Percentiles rank a stretch among this genome's conserved stretches.
Conservation (phyloP, 1,284 basidiomycete species). For the Sanghuangporus baumii region DNA sequence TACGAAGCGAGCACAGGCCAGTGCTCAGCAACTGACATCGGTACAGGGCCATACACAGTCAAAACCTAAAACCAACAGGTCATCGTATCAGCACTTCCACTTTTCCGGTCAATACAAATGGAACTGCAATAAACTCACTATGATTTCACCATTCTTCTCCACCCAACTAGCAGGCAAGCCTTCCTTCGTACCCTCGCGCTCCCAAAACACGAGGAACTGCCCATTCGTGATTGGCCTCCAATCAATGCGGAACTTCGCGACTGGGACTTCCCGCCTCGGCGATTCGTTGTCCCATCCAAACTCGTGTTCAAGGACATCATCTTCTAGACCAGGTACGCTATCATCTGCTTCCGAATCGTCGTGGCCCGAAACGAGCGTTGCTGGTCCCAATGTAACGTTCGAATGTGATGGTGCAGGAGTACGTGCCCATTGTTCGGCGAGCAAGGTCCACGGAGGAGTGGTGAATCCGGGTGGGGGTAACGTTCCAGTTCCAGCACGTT, state of each 20-base stretch:
- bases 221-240: conserved; percentile 86
- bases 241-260: conserved; percentile 67
- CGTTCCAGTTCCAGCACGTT: conserved; percentile 65
- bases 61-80: conserved; percentile 46
- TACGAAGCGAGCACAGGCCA: conserved; percentile 90
- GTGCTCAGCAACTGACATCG: conserved; percentile 66
- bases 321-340: conserved; percentile 26
- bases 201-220: conserved; percentile 62
- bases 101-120: no score
- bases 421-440: conserved; percentile 62
- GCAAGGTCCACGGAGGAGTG: conserved; percentile 71
- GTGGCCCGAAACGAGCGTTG: conserved; percentile 69
- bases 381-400: conserved; percentile 56
- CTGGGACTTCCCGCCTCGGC: conserved; percentile 54
- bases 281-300: conserved; percentile 98
- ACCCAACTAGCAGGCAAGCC: conserved; percentile 68
- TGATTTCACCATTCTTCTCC: conserved; percentile 41
- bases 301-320: conserved; percentile 36
- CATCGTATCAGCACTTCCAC: neutral
- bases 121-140: conserved; percentile 31
- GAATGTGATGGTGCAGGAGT: conserved; percentile 35
- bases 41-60: conserved; percentile 83
- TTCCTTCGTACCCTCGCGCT: conserved; percentile 32
- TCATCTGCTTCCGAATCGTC: conserved; percentile 81
- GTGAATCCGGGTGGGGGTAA: conserved; percentile 75